Evolutionary conservation across 1,284 basidiomycete genomes (phyloP), one percentile per base, ranked within the genome.

Genomic region (Ustilago cynodontis): DNA sequence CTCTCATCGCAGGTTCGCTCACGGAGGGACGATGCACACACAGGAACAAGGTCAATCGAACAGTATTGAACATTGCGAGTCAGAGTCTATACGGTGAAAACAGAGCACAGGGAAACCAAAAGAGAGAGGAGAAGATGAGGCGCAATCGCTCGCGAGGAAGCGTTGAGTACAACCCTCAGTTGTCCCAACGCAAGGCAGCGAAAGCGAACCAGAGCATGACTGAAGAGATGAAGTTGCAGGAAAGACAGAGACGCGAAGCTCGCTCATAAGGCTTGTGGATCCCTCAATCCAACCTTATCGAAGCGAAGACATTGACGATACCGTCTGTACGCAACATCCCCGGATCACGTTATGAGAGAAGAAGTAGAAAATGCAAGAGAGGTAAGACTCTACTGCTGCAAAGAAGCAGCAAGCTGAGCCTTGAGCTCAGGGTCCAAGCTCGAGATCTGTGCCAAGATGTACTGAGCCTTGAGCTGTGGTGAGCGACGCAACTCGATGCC

Each of bases 401-500:
- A 24, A 37, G 72, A 71, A 50, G 77, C 74, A 29, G 74, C 68
- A 10, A 81, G 56, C 49, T 71, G 65, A 18, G 71, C 65, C 39
- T 68, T 70, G 53, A 76, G 65, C 52, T 80, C 79, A n/a, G 77
- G 67, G 16, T 82, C 80, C 60, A 87, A 74, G 45, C 64, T 57
- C 33, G 78, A 79, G 61, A 87, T 76, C 57, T 81, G 72, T 14
- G 82, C 74, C 13, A 80, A 68, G 56, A 87, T 79, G 65, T 74
- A 71, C 37, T 71, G 67, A 90, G 89, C 91, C 20, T 65, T 83
- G 55, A n/a, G 35, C 13, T 52, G 35, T 22, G 59, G 62, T 1
- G 73, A 76, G 20, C 90, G 95, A 39, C 90, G 94, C 56, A 94
- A 93, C 82, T 93, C 94, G 1, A 91, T 94, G 90, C 93, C 94